These are phyloP conservation scores for Sclerotinia nivalis DNA, from an alignment of 2,329 filamentous ascomycete species.

Conservation along the genomic window DNA sequence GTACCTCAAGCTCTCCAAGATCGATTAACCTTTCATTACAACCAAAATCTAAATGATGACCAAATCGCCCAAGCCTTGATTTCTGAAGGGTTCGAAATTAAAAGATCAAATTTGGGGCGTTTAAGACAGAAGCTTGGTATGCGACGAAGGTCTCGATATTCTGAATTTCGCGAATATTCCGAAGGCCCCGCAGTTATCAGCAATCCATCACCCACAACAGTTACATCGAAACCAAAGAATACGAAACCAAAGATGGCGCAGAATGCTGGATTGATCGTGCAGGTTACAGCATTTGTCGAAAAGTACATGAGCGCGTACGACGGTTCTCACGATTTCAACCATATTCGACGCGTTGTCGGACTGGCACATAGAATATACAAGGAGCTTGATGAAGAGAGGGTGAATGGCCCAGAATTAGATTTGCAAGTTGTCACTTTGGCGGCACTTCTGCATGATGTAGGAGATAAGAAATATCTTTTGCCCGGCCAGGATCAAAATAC, in stretches of 20 bases:
- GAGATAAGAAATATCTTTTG: constrained; percentile 57
- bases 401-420: constrained; percentile 53
- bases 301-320: constrained; percentile 78
- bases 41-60: constrained; percentile 39
- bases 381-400: constrained; percentile 33
- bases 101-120: constrained; percentile 34
- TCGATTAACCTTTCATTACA: constrained; percentile 36
- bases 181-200: constrained; percentile 24
- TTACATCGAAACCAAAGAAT: constrained; percentile 25
- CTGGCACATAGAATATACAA: constrained; percentile 54
- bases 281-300: constrained; percentile 63
- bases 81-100: constrained; percentile 38
- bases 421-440: constrained; percentile 56
- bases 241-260: constrained; percentile 31
- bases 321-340: constrained; percentile 83
- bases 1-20: constrained; percentile 34
- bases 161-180: constrained; percentile 37
- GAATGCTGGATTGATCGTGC: constrained; percentile 44
- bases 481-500: constrained; percentile 58
- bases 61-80: constrained; percentile 35
- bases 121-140: constrained; percentile 38
- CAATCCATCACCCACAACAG: constrained; percentile 18
- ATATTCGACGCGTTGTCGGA: constrained; percentile 78
- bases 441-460: constrained; percentile 84
- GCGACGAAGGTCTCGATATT: constrained; percentile 37